These are phyloP conservation scores for Cladosporium colombiae DNA, from an alignment of 2,329 filamentous ascomycete species.

Conservation along the genomic window DNA sequence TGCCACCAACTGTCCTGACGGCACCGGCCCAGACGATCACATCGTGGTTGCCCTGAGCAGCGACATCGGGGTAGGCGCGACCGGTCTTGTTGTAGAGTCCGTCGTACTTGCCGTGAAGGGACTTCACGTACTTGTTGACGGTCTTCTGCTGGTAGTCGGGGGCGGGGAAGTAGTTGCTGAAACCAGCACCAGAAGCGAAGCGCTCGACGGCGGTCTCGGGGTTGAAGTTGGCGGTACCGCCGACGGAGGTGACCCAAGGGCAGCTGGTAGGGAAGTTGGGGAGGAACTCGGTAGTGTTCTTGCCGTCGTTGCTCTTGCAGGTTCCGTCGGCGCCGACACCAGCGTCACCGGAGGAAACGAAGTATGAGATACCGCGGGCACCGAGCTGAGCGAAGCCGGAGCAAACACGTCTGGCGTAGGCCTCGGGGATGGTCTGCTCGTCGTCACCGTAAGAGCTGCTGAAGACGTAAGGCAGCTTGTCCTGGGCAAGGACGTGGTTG, in stretches of 20 bases:
- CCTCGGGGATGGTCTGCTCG: conserved; percentile 62
- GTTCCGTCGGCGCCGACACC: conserved; percentile 54
- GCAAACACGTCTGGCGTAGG: conserved; percentile 64
- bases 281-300: conserved; percentile 45
- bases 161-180: conserved; percentile 48
- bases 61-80: conserved; percentile 50
- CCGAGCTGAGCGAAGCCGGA: conserved; percentile 64
- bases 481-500: conserved; percentile 57
- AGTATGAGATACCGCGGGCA: conserved; percentile 65
- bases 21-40: conserved; percentile 44
- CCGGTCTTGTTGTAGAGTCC: conserved; percentile 49
- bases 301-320: conserved; percentile 50
- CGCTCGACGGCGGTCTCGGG: conserved; percentile 50
- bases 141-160: conserved; percentile 48
- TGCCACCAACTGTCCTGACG: conserved; percentile 46
- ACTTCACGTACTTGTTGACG: conserved; percentile 44
- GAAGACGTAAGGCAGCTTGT: conserved; percentile 61
- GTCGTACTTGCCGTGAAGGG: conserved; percentile 42
- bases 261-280: conserved; percentile 50
- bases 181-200: conserved; percentile 52
- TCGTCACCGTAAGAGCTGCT: conserved; percentile 68
- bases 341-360: conserved; percentile 64
- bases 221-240: conserved; percentile 44
- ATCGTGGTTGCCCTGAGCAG: conserved; percentile 51
- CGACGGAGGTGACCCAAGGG: conserved; percentile 52